Evolutionary conservation across 2,329 filamentous ascomycete genomes (phyloP).

Genomic region (Berkeleyomyces basicola): DNA sequence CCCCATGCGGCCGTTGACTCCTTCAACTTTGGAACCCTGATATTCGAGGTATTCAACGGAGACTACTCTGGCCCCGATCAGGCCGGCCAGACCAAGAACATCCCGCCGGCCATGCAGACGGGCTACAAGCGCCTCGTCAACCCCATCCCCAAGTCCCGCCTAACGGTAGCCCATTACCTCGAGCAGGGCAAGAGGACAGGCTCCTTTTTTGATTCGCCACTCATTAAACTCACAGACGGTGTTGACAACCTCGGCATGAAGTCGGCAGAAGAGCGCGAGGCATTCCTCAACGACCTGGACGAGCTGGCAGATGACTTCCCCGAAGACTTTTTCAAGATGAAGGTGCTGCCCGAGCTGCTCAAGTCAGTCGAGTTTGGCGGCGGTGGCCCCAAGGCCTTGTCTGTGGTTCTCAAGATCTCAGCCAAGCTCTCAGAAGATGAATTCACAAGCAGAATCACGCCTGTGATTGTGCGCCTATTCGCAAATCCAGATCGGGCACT

Average conservation of each 20-base stretch:
- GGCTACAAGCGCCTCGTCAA: constrained; percentile 84
- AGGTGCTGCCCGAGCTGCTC: constrained; percentile 84
- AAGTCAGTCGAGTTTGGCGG: constrained; percentile 98
- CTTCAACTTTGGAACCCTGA: constrained; percentile 67
- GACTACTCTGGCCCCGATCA: constrained; percentile 62
- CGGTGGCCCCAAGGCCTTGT: constrained; percentile 79
- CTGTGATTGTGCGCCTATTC: constrained; percentile 76
- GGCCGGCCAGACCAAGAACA: constrained; percentile 66
- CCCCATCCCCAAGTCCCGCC: constrained; percentile 71
- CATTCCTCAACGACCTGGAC: constrained; percentile 70
- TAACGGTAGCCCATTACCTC: constrained; percentile 71
- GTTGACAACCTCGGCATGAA: constrained; percentile 89
- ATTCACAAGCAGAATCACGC: constrained; percentile 68
- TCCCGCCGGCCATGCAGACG: constrained; percentile 76
- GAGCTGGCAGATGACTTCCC: constrained; percentile 84
- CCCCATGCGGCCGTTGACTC: constrained; percentile 72
- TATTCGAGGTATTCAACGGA: constrained; percentile 87
- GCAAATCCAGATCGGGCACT: constrained; percentile 82
- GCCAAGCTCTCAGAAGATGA: constrained; percentile 77
- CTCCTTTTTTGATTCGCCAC: constrained; percentile 79
- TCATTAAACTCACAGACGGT: constrained; percentile 84
- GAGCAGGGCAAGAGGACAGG: constrained; percentile 72
- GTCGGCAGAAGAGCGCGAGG: constrained; percentile 64
- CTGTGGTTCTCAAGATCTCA: constrained; percentile 79
- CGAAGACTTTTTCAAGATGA: constrained; percentile 96